A percentile compares a stretch with the other conserved stretches of the same genome.
Evolutionary conservation across 2,329 filamentous ascomycete species (phyloP).

Genomic region (Colletotrichum falcatum): DNA sequence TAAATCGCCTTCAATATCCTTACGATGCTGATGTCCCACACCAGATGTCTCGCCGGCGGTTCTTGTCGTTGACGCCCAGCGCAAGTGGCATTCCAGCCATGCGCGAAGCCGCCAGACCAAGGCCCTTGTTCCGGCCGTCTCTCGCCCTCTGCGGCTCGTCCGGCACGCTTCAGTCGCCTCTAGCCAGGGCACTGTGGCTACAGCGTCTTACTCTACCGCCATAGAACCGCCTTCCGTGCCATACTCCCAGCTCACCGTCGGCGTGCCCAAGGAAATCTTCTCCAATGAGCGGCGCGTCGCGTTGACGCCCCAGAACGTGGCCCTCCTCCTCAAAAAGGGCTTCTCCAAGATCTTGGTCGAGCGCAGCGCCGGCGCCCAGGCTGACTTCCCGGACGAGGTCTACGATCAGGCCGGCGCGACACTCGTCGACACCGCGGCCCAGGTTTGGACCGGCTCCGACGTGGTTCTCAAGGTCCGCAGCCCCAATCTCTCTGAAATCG

Average conservation of each 20-base stretch:
- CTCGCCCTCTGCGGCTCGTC: slow-evolving; percentile 53
- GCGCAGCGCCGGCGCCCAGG: slow-evolving; percentile 80
- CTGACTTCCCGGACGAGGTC: slow-evolving; percentile 81
- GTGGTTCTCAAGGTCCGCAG: slow-evolving; percentile 88
- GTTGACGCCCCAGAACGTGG: slow-evolving; percentile 85
- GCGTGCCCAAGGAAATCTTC: slow-evolving; percentile 83
- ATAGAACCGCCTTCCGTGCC: slow-evolving; percentile 64
- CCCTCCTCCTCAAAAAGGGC: slow-evolving; percentile 86
- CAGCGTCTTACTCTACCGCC: slow-evolving; percentile 55
- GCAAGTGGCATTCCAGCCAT: slow-evolving; percentile 55
- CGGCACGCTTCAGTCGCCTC: slow-evolving; percentile 50
- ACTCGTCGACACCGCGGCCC: slow-evolving; percentile 73
- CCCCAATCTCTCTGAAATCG: slow-evolving; percentile 77
- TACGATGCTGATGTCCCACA: slow-evolving; percentile 18
- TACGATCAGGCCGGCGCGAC: slow-evolving; percentile 84
- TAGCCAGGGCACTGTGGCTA: slow-evolving; percentile 39
- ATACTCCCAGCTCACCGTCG: slow-evolving; percentile 79
- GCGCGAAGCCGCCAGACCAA: slow-evolving; percentile 48
- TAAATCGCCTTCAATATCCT: slow-evolving; percentile 6
- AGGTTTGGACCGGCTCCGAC: slow-evolving; percentile 80
- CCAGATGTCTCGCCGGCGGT: slow-evolving; percentile 20
- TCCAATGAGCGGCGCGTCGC: slow-evolving; percentile 85
- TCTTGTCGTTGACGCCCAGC: slow-evolving; percentile 19
- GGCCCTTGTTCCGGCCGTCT: slow-evolving; percentile 46
- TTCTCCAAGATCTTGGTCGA: slow-evolving; percentile 83